Evolutionary conservation across 495 filamentous ascomycete genomes (phyloP).

Genomic region (Daldinia concentrica): DNA sequence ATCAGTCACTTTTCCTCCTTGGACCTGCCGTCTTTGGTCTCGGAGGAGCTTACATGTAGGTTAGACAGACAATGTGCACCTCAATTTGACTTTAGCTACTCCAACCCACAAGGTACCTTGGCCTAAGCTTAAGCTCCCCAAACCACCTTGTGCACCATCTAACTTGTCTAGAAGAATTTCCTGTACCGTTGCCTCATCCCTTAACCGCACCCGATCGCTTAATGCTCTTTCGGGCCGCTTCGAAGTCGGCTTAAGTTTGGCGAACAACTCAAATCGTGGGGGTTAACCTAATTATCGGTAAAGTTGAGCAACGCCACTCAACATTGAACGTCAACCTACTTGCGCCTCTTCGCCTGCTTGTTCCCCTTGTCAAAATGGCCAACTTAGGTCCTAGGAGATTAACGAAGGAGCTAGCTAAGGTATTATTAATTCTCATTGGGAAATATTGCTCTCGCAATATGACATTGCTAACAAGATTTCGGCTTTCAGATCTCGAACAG

Average conservation of each 20-base stretch:
- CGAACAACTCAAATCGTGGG: slow-evolving; percentile 3
- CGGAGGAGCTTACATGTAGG: slow-evolving; percentile 13
- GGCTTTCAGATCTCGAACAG: slow-evolving; percentile 60
- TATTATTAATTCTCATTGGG: slow-evolving; percentile 29
- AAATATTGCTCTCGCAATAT: neutral
- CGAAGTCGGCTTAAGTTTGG: slow-evolving; percentile 2
- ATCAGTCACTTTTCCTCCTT: slow-evolving; percentile 5
- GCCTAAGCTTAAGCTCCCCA: neutral
- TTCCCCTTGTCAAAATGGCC: slow-evolving; percentile 47
- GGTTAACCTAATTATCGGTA: neutral
- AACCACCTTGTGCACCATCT: neutral
- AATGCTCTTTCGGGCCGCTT: slow-evolving; percentile 22
- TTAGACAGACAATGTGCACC: slow-evolving; percentile 16
- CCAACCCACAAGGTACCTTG: slow-evolving; percentile 7
- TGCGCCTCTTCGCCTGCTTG: slow-evolving; percentile 6
- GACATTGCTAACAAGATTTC: slow-evolving; percentile 7
- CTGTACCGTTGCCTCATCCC: neutral
- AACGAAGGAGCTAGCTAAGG: slow-evolving; percentile 63
- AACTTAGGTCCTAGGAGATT: slow-evolving; percentile 60
- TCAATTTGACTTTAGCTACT: slow-evolving; percentile 20
- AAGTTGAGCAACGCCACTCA: slow-evolving; percentile 3
- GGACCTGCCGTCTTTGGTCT: slow-evolving; percentile 3
- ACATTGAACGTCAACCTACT: slow-evolving; percentile 2
- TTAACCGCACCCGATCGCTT: slow-evolving; percentile 7
- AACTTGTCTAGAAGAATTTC: slow-evolving; percentile 9